Evolutionary conservation across 371 early-diverging fungal species (phyloP), one percentile per base, ranked within the genome.

Genomic region (Syncephalastrum racemosum): DNA sequence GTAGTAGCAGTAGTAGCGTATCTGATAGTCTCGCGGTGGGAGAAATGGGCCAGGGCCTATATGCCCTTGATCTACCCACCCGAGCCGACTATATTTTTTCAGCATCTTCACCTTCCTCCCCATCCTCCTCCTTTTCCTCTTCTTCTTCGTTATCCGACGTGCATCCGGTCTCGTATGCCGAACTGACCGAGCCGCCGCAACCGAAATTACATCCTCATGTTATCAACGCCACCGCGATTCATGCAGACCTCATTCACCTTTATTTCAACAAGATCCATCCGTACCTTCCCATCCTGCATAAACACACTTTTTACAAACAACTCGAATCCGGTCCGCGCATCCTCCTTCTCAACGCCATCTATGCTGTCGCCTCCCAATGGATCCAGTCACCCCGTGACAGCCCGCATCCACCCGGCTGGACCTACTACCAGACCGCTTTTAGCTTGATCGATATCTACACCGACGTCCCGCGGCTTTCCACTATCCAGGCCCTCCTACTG

Each of bases 211-310:
- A 63, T 18, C 47, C 52, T 13, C 45, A 42, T 22, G 41, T 47
- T 22, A 27, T 46, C 23, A 20, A 51, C 41, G 54, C 44, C 24
- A 58, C 58, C 4, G 41, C 59, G 10, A 58, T 64, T 19, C 53
- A 55, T 23, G 47, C 20, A 15, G 64, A 63, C 16, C 46, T 70
- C 23, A 53, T 70, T 19, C 61, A 68, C 16, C 43, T 58, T 12
- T 82, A 86, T 47, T 80, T 86, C 25, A 64, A 69, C 14, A 67
- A 76, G 50, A 71, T 84, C 16, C 83, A 86, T 57, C 83, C 82
- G 1, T 80, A 80, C 49, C 63, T 80, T 8, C 86, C 86, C 13
- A 78, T 86, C 31, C 47, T 84, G 39, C 65, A 77, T 49, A 69
- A 65, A 52, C 55, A 75, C 4, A 65, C 65, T 14, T 73, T 86